Evolutionary conservation across 2,329 filamentous ascomycete species (phyloP), one percentile per base, ranked within the genome.

Genomic region (Rosellinia necatrix): DNA sequence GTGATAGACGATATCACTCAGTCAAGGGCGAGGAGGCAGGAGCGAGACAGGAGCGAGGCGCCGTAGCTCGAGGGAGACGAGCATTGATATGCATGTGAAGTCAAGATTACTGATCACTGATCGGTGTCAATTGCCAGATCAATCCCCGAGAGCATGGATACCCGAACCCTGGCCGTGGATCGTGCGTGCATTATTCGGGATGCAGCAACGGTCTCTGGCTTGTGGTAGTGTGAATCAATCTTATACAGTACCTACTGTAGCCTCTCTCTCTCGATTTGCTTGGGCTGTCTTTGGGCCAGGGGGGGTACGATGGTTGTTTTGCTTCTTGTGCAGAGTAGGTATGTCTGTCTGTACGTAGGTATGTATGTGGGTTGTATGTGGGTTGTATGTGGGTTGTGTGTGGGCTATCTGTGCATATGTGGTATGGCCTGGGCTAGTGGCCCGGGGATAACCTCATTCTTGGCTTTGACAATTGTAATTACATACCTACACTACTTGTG

Each of bases 81-180:
- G 53, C 19, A 19, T 46, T 32, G 38, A 56, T 49, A 46, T 49
- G 46, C 21, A 59, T 30, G 48, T 34, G 22, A 49, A 29, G 25
- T 40, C 15, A 49, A 44, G 54, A 59, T 59, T 48, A 59, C 34
- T 58, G 54, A 59, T 59, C 43, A 59, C 34, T 58, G 48, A 52
- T 56, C 32, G 8, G 29, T 25, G 40, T 15, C 49, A 59, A 56
- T 59, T 57, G 49, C 57, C 57, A 53, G 44, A 6, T 24, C 38
- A 53, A 53, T 53, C 53, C 53, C 57, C 48, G 53, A 27, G 13
- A 13, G 40, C 25, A 53, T 52, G 49, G 49, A 32, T 30, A 46
- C 3, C 22, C 12, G 19, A 46, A 48, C 53, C 48, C 52, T 21
- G 32, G 25, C 25, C 32, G 37, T 35, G 42, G 47, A 37, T 40